Percentiles rank a stretch among this genome's conserved stretches.
Conservation (phyloP, 495 filamentous ascomycete genomes). For the Xylaria longipes region DNA sequence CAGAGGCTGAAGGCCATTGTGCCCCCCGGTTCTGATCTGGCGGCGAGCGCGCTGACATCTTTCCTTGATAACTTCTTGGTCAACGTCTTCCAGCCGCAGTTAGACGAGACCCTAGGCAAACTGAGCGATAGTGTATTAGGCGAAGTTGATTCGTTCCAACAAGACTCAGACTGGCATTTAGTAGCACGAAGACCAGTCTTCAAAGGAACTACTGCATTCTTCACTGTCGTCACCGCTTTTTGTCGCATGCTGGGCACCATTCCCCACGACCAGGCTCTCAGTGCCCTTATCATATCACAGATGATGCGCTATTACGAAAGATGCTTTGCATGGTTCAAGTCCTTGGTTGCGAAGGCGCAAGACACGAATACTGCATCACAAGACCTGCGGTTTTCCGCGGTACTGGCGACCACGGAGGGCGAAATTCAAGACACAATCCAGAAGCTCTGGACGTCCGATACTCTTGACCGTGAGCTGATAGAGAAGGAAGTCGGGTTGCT, state of each 20-base stretch:
- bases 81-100: slow-evolving; percentile 95
- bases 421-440: slow-evolving; percentile 71
- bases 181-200: slow-evolving; percentile 86
- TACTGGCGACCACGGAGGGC: slow-evolving; percentile 67
- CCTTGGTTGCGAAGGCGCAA: slow-evolving; percentile 64
- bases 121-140: slow-evolving; percentile 81
- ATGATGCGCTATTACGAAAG: slow-evolving; percentile 90
- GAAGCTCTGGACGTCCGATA: slow-evolving; percentile 64
- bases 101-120: slow-evolving; percentile 94
- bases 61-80: slow-evolving; percentile 98
- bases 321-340: slow-evolving; percentile 89
- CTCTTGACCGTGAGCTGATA: slow-evolving; percentile 50
- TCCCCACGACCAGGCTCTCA: slow-evolving; percentile 95
- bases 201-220: slow-evolving; percentile 90
- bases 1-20: slow-evolving; percentile 92
- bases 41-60: slow-evolving; percentile 84
- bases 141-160: slow-evolving; percentile 84
- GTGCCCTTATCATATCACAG: slow-evolving; percentile 85
- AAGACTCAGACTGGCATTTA: slow-evolving; percentile 80
- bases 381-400: slow-evolving; percentile 73
- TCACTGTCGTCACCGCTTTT: slow-evolving; percentile 83
- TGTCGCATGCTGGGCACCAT: slow-evolving; percentile 95
- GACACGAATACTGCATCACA: slow-evolving; percentile 44
- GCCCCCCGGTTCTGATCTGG: slow-evolving; percentile 81
- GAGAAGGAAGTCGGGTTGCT: slow-evolving; percentile 73